Evolutionary conservation across 1,139 yeast genomes (phyloP), one percentile per base, ranked within the genome.

Genomic region (Sugiyamaella xylanicola): DNA sequence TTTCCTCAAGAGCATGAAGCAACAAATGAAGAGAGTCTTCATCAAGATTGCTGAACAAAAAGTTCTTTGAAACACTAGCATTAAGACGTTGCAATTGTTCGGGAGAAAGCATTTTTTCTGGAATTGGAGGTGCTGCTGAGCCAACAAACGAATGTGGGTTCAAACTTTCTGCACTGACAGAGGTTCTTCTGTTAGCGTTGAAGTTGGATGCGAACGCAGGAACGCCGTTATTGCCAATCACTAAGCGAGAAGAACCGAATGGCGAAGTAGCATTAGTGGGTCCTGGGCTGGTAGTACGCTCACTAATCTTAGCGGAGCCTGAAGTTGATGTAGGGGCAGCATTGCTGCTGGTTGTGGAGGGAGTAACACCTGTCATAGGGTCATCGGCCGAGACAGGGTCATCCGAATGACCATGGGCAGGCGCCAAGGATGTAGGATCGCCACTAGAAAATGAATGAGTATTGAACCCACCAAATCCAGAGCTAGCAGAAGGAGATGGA

Each of bases 141-240:
- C 61, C 63, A 1, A 56, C 50, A 36, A 64, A 60, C 4, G 62
- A 54, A 4, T 59, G 62, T 20, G 72, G 71, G 53, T 63, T 64
- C 45, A 68, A 56, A 22, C 66, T 57, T 73, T 89, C 96, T 3
- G 96, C 96, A 52, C 91, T 83, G 20, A 90, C 96, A 25, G 95
- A 86, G 3, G 90, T 86, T 75, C 96, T 84, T 75, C 97, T 82
- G 70, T 86, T 83, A 50, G 91, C 90, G 68, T 87, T 87, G 56
- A 58, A 56, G 45, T 63, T 60, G 37, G 58, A 48, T 15, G 67
- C 63, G 53, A 62, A 60, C 9, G 48, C 43, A 7, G 43, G 47
- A 37, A 45, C 35, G 3, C 46, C 45, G 11, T 29, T 53, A 8
- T 13, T 15, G 13, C 48, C 55, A 9, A 41, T 20, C 32, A 40